A percentile compares a stretch with the other conserved stretches of the same genome.
phyloP scores from a whole-genome alignment of 208 protist genomes.

The Hexamita inflata region DNA sequence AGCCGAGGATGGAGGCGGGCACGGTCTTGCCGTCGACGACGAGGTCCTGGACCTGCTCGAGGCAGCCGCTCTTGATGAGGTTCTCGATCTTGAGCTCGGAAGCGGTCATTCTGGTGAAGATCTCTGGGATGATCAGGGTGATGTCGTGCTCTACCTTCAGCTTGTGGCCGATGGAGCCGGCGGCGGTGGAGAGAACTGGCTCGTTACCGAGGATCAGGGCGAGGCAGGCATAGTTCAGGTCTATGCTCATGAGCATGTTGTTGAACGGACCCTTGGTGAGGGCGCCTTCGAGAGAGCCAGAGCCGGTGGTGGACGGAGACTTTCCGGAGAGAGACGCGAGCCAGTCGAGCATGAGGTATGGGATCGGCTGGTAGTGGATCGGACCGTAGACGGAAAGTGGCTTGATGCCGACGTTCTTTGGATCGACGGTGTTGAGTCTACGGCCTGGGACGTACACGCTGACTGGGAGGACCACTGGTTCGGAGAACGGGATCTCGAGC shows the following conservation, averaged over 20 bases:
- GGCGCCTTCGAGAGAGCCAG: conserved; percentile 46
- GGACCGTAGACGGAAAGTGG: conserved; percentile 39
- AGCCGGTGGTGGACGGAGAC: conserved; percentile 48
- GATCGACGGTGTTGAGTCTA: conserved; percentile 41
- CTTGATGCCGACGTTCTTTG: background rate
- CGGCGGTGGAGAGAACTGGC: conserved; percentile 28
- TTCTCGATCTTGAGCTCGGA: conserved; percentile 34
- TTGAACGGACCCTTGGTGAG: conserved; percentile 53
- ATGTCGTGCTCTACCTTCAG: conserved; percentile 44
- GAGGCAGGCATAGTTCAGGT: conserved; percentile 36
- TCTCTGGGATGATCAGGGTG: conserved; percentile 47
- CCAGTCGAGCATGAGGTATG: conserved; percentile 46
- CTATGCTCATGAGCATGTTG: conserved; percentile 26
- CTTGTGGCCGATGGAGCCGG: conserved; percentile 35
- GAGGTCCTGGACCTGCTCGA: conserved; percentile 47
- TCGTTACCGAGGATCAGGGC: conserved; percentile 22
- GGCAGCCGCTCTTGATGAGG: conserved; percentile 29
- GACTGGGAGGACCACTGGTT: conserved; percentile 35
- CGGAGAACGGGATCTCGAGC: background rate
- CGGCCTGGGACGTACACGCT: conserved; percentile 34
- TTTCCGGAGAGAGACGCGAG: conserved; percentile 45
- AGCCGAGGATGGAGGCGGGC: conserved; percentile 42
- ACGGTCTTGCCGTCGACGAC: conserved; percentile 42
- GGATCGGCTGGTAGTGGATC: conserved; percentile 49
- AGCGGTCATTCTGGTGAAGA: conserved; percentile 40